phyloP scores from a whole-genome alignment of 176 grass and related monocot species.

The Carex myosuroides region DNA sequence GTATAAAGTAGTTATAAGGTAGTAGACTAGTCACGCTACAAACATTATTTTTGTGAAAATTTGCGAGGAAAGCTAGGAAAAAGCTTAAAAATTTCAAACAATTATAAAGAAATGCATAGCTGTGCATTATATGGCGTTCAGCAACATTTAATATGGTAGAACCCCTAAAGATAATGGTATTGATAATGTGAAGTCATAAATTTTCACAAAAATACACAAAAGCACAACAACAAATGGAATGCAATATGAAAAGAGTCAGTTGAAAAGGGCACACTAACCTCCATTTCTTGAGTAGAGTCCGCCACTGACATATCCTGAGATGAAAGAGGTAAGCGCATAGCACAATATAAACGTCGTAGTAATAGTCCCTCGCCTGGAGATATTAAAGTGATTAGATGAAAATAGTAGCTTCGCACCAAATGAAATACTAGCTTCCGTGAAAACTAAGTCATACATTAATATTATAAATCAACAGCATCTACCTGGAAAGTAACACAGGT shows the following conservation, averaged over 20 bases:
- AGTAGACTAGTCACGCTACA: not conserved
- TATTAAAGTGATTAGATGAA: not conserved
- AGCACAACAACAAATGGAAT: not conserved
- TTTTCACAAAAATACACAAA: not conserved
- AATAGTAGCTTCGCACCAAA: not conserved
- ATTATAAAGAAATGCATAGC: not conserved
- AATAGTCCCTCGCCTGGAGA: conserved; percentile 78
- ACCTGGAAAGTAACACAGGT: not conserved
- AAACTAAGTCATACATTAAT: not conserved
- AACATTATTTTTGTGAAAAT: not conserved
- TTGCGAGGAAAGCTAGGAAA: not conserved
- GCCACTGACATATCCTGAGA: conserved; percentile 98
- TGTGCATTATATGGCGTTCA: not conserved
- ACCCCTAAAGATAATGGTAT: not conserved
- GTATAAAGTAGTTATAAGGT: not conserved
- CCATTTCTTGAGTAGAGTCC: conserved; percentile 94
- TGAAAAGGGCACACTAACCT: conserved; percentile 42
- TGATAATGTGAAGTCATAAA: not conserved
- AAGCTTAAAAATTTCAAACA: not conserved
- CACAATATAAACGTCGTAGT: conserved; percentile 97
- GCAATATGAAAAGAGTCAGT: not conserved
- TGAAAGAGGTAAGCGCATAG: conserved; percentile 97
- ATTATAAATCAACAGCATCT: not conserved
- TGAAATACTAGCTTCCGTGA: not conserved
- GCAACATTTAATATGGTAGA: not conserved